A percentile compares a stretch with the other conserved stretches of the same genome.
Evolutionary conservation across 2,329 filamentous ascomycete species (phyloP).

Genomic region (Chaetomium sp.): DNA sequence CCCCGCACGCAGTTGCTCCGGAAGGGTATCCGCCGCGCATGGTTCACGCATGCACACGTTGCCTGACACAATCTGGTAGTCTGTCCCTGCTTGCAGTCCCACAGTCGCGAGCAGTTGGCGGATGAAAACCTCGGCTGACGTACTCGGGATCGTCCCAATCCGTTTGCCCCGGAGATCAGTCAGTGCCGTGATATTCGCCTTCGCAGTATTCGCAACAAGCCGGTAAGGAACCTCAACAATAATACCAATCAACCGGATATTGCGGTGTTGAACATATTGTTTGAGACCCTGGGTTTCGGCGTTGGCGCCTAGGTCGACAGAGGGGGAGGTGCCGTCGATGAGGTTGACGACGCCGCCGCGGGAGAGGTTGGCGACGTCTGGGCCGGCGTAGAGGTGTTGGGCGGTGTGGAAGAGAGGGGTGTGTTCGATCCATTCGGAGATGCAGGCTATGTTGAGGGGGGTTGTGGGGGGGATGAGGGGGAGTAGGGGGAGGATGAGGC

Average conservation of each 20-base stretch:
- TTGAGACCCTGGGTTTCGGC: conserved; percentile 32
- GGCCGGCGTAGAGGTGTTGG: conserved; percentile 15
- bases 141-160: conserved; percentile 28
- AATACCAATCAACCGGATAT: conserved; percentile 29
- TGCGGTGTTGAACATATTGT: conserved; percentile 27
- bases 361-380: conserved; percentile 19
- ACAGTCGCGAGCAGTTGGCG: conserved; percentile 25
- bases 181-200: conserved; percentile 21
- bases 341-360: conserved; percentile 30
- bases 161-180: conserved; percentile 29
- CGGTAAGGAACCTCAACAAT: conserved; percentile 31
- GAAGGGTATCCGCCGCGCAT: conserved; percentile 27
- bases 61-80: conserved; percentile 28
- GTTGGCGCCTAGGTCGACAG: conserved; percentile 30
- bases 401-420: conserved; percentile 20
- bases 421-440: conserved; percentile 15
- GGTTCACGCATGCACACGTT: conserved; percentile 26
- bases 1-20: conserved; percentile 24
- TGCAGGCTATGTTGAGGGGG: conserved; percentile 8
- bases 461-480: background rate
- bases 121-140: conserved; percentile 31
- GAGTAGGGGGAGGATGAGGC: background rate
- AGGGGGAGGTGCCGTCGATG: conserved; percentile 9
- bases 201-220: conserved; percentile 27
- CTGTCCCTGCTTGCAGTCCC: conserved; percentile 22